These are phyloP conservation scores for Friedmanniomyces endolithicus DNA, from an alignment of 495 filamentous ascomycete genomes.

Conservation along the genomic window DNA sequence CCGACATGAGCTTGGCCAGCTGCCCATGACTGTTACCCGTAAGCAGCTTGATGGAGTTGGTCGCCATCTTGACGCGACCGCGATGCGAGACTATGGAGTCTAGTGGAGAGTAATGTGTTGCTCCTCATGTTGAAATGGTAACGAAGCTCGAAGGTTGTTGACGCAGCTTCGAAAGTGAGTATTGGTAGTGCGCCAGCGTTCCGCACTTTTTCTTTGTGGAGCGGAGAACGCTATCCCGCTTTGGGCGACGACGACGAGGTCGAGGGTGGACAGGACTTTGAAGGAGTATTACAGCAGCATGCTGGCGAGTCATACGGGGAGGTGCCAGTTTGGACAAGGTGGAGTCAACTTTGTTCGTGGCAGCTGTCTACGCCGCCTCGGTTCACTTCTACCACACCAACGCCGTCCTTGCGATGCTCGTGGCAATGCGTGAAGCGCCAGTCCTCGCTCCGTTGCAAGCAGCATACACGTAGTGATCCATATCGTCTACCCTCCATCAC, in stretches of 20 bases:
- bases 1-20: slow-evolving; percentile 78
- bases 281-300: not conserved
- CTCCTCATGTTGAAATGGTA: not conserved
- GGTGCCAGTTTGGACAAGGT: not conserved
- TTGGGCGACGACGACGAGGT: not conserved
- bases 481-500: not conserved
- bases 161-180: not conserved
- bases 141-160: not conserved
- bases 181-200: not conserved
- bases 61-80: slow-evolving; percentile 40
- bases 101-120: not conserved
- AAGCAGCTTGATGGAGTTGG: slow-evolving; percentile 91
- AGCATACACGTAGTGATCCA: not conserved
- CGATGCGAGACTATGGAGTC: not conserved
- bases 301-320: too few species aligned
- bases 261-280: not conserved
- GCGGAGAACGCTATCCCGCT: not conserved
- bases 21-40: slow-evolving; percentile 92
- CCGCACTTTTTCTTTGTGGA: not conserved
- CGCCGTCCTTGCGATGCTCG: slow-evolving; percentile 10
- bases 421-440: slow-evolving; percentile 4
- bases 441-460: not conserved
- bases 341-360: not conserved
- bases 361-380: not conserved
- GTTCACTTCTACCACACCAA: not conserved